phyloP scores from a whole-genome alignment of 805 yeast species.

The Suhomyces faveliae region DNA sequence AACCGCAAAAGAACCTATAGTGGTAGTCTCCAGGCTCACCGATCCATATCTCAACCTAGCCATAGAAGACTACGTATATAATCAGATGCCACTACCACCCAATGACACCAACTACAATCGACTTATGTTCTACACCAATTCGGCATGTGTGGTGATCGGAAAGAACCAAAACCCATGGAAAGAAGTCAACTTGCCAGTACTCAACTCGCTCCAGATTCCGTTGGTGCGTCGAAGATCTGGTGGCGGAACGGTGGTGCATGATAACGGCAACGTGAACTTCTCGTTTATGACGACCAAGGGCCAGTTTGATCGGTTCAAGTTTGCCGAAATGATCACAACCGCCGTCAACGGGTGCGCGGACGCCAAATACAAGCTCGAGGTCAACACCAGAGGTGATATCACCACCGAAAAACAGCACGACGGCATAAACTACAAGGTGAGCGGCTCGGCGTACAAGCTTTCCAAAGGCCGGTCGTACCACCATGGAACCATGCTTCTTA shows the following conservation, averaged over 20 bases:
- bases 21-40: conserved; percentile 55
- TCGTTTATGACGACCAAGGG: conserved; percentile 71
- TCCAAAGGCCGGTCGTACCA: conserved; percentile 82
- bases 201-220: conserved; percentile 55
- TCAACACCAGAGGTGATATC: conserved; percentile 82
- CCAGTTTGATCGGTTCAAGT: conserved; percentile 58
- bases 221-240: conserved; percentile 81
- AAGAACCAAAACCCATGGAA: conserved; percentile 95
- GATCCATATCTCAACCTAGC: conserved; percentile 80
- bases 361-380: conserved; percentile 30
- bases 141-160: conserved; percentile 90
- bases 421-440: conserved; percentile 53
- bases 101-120: conserved; percentile 40
- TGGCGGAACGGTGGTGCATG: conserved; percentile 98
- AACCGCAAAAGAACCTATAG: conserved; percentile 40
- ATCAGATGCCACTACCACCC: conserved; percentile 50
- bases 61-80: conserved; percentile 75
- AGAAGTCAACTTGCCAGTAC: conserved; percentile 65
- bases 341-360: conserved; percentile 24
- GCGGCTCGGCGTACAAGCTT: conserved; percentile 92
- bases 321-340: conserved; percentile 45
- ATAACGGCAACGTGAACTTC: conserved; percentile 82
- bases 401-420: conserved; percentile 35
- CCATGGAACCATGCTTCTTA: conserved; percentile 91
- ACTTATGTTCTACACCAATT: conserved; percentile 70